Evolutionary conservation across 306 rosid species (phyloP).

Genomic region (Bauhinia variegata): DNA sequence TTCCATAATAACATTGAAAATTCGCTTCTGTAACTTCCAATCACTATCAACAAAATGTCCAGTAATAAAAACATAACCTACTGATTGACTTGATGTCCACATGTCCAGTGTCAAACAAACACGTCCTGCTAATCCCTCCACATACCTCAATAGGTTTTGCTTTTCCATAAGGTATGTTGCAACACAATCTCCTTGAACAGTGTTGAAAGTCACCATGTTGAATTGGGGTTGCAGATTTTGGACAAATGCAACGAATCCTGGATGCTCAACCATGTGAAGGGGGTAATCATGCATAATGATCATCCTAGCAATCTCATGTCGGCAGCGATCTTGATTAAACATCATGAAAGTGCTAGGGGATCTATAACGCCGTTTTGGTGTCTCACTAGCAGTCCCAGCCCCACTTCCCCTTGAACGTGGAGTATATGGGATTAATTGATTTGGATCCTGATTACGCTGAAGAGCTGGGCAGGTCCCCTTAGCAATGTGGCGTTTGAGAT

Average conservation of each 20-base stretch:
- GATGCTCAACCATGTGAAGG: constrained; percentile 95
- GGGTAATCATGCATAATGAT: constrained; percentile 97
- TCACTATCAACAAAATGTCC: constrained; percentile 88
- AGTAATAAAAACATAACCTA: constrained; percentile 83
- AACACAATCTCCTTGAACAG: constrained; percentile 94
- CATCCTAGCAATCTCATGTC: constrained; percentile 94
- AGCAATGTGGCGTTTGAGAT: constrained; percentile 92
- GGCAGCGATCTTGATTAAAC: constrained; percentile 84
- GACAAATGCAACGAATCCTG: constrained; percentile 83
- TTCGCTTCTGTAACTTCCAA: constrained; percentile 84
- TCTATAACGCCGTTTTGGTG: constrained; percentile 80
- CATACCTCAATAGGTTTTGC: constrained; percentile 60
- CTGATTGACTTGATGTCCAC: constrained; percentile 84
- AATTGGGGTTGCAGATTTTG: constrained; percentile 92
- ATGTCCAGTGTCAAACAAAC: constrained; percentile 79
- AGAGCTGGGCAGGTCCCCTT: constrained; percentile 87
- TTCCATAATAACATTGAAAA: constrained; percentile 95
- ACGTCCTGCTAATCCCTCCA: constrained; percentile 82
- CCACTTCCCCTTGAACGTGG: constrained; percentile 55
- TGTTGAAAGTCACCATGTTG: constrained; percentile 87
- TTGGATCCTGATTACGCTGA: constrained; percentile 69
- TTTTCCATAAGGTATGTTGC: constrained; percentile 83
- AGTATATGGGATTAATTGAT: constrained; percentile 59
- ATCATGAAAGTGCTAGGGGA: constrained; percentile 57
- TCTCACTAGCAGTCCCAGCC: constrained; percentile 46